Evolutionary conservation across 176 grass and related monocot genomes (phyloP), one percentile per base, ranked within the genome.

Genomic region (Aegilops umbellulata): DNA sequence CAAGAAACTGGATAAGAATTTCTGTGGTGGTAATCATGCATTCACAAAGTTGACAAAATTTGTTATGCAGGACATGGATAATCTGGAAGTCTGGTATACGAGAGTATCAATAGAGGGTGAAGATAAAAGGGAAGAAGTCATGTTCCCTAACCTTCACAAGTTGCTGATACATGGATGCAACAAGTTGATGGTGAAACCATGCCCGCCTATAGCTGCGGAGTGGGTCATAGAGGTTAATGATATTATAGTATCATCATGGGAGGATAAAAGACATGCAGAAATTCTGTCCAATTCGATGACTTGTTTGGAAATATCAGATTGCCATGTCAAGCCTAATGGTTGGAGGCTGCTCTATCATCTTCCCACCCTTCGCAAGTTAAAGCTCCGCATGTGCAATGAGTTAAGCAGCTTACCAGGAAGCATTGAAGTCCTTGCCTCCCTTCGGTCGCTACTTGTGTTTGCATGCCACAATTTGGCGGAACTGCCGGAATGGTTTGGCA

Each of bases 251-350:
- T 35, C 65, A 11, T 35, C 65, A 69, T 69, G 65, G 65, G 31
- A 69, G 17, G 17, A 22, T 35, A 69, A 35, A 69, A 8, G 15
- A 35, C 17, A 69, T 22, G 1, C 31, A 4, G 24, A 15, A 13
- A 41, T 25, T 62, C 8, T 13, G 35, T 62, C 58, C 20, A 63
- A 39, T 39, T 61, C 57, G 1, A 38, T 38, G 38, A 26, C 77
- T 79, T 79, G 55, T 79, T 62, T 79, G 57, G 77, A 79, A 26
- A 79, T 79, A 60, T 26, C 77, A 62, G 13, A 79, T 79, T 41
- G 57, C 9, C 57, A 79, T 23, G 77, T 79, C n/a, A 60, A 41
- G 35, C 57, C 34, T 79, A 34, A 79, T 25, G 57, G 35, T 79
- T 79, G 77, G 34, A 63, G 77, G 32, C 36, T 79, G 57, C 77